phyloP scores from a whole-genome alignment of 2,329 filamentous ascomycete genomes.

The Metarhizium robertsii region DNA sequence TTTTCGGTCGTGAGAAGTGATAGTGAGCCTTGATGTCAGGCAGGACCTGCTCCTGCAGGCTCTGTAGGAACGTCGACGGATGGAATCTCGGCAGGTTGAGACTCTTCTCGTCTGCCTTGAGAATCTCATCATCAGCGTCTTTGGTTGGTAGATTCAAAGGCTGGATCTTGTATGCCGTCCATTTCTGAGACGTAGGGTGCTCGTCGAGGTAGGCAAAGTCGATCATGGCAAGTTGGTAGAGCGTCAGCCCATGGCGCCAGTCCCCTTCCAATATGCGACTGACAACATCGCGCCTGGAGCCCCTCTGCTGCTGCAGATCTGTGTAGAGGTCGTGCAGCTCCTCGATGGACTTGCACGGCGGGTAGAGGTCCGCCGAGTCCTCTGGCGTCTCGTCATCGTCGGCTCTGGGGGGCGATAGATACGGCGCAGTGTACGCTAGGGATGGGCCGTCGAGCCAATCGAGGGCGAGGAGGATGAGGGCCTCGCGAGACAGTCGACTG shows the following conservation, averaged over 20 bases:
- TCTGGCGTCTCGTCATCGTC: constrained; percentile 40
- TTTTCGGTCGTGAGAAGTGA: constrained; percentile 62
- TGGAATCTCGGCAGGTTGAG: constrained; percentile 62
- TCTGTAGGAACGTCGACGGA: constrained; percentile 68
- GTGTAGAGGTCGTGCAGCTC: constrained; percentile 58
- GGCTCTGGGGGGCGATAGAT: constrained; percentile 16
- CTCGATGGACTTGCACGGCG: constrained; percentile 53
- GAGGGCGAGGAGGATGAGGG: constrained; percentile 62
- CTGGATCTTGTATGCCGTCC: constrained; percentile 52
- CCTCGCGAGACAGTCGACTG: constrained; percentile 59
- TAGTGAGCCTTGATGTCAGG: constrained; percentile 80
- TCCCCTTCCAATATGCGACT: constrained; percentile 59
- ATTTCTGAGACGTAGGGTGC: constrained; percentile 53
- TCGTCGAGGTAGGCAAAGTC: constrained; percentile 59
- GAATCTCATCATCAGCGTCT: constrained; percentile 27
- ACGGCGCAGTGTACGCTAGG: constrained; percentile 39
- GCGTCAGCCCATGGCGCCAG: constrained; percentile 54
- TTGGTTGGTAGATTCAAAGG: constrained; percentile 34
- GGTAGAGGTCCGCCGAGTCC: constrained; percentile 58
- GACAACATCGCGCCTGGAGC: constrained; percentile 53
- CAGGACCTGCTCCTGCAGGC: constrained; percentile 63
- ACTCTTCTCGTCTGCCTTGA: constrained; percentile 34
- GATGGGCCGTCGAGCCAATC: constrained; percentile 69
- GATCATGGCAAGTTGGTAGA: constrained; percentile 62
- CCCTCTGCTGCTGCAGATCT: constrained; percentile 49